Percentiles rank a stretch among this genome's conserved stretches.
phyloP scores from a whole-genome alignment of 345 rosid species.

The Eucalyptus tenuipes region DNA sequence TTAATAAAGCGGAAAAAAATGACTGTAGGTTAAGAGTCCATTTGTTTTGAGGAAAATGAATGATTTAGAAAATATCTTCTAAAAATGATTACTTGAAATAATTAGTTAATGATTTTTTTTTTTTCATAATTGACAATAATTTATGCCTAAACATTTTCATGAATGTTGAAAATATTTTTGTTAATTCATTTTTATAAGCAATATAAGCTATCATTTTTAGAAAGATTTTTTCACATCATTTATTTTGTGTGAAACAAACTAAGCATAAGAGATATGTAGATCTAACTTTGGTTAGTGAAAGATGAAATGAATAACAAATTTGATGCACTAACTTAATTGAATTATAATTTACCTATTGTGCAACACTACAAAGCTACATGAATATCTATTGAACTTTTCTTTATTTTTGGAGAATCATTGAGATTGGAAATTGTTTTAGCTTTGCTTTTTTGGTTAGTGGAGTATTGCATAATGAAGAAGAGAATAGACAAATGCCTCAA shows the following conservation, averaged over 20 bases:
- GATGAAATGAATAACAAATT: background rate
- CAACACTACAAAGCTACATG: background rate
- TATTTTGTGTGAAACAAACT: too few relatives aligned
- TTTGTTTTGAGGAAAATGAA: too few relatives aligned
- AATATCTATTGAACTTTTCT: background rate
- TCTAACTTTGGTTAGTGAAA: background rate
- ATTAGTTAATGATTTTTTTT: too few relatives aligned
- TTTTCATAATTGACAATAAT: too few relatives aligned
- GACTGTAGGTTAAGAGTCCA: background rate
- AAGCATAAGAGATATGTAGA: background rate
- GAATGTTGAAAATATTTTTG: too few relatives aligned
- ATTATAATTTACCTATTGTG: background rate
- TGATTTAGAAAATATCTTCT: too few relatives aligned
- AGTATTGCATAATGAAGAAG: background rate
- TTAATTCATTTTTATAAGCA: too few relatives aligned
- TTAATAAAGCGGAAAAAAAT: background rate
- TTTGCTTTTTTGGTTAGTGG: background rate
- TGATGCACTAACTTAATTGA: background rate
- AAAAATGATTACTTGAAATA: too few relatives aligned
- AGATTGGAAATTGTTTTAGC: background rate
- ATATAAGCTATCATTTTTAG: too few relatives aligned
- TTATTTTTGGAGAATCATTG: background rate
- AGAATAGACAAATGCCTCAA: background rate
- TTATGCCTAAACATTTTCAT: fast-evolving
- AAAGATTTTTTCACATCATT: too few relatives aligned